These are phyloP conservation scores for Tolypocladium cylindrosporum DNA, from an alignment of 2,329 filamentous ascomycete genomes.

Conservation along the genomic window DNA sequence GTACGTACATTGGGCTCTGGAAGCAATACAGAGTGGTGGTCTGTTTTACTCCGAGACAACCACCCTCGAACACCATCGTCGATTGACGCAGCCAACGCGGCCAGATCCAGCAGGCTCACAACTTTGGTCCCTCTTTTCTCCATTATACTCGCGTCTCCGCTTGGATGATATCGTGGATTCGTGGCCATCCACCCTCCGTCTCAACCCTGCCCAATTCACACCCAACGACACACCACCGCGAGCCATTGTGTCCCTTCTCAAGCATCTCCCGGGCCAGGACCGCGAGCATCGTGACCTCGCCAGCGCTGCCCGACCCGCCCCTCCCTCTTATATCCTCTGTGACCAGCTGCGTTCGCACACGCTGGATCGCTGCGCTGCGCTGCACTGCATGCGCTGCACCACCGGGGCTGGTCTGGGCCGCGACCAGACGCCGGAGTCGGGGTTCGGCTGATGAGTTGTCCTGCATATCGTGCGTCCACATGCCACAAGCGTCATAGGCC, in stretches of 20 bases:
- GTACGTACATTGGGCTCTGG: no score
- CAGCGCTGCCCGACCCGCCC: conserved; percentile 5
- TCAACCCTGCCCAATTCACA: conserved; percentile 5
- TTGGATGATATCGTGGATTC: not conserved
- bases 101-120: not conserved
- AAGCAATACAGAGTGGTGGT: not conserved
- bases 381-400: not conserved
- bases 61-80: not conserved
- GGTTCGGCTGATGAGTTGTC: conserved; percentile 8
- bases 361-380: not conserved
- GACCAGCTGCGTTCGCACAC: not conserved
- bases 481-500: not conserved
- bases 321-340: not conserved
- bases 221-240: not conserved
- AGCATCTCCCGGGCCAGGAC: not conserved
- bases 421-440: not conserved
- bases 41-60: not conserved
- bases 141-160: not conserved
- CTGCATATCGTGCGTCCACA: conserved; percentile 5
- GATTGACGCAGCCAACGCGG: not conserved
- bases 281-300: not conserved
- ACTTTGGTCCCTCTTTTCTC: not conserved
- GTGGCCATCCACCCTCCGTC: not conserved
- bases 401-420: not conserved
- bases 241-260: not conserved